phyloP scores from a whole-genome alignment of 257 asterid species.

The Solanum chaucha region DNA sequence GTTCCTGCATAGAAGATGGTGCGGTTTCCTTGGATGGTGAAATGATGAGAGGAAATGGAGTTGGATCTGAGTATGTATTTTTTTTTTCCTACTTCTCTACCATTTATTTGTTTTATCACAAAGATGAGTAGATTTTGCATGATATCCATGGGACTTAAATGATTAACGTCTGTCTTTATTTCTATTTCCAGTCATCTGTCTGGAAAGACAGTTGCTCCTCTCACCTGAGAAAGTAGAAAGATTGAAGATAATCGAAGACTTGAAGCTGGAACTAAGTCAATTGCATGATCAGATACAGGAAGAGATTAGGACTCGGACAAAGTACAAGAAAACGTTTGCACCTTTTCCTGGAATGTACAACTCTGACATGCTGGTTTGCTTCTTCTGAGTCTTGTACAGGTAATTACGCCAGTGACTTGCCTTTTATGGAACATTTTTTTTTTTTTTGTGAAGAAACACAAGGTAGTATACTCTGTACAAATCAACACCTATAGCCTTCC shows the following conservation, averaged over 20 bases:
- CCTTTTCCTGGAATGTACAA: background rate
- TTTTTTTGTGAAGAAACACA: background rate
- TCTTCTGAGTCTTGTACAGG: background rate
- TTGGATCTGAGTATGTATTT: conserved; percentile 31
- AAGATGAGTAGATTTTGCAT: background rate
- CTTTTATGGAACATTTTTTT: background rate
- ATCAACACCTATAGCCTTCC: background rate
- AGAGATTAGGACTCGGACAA: background rate
- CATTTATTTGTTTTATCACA: background rate
- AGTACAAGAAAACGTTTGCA: background rate
- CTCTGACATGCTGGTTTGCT: background rate
- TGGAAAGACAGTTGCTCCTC: background rate
- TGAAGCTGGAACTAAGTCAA: background rate
- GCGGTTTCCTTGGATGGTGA: conserved; percentile 67
- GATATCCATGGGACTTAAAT: background rate
- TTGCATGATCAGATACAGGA: background rate
- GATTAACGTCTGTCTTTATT: background rate
- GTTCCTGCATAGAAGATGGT: conserved; percentile 29
- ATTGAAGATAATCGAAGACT: background rate
- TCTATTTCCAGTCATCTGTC: conserved; percentile 32
- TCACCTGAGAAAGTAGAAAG: background rate
- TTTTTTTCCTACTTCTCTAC: background rate
- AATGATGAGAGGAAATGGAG: conserved; percentile 35
- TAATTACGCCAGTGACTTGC: background rate
- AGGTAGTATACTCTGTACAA: background rate